These are phyloP conservation scores for Arthrocladium fulminans DNA, from an alignment of 2,329 filamentous ascomycete species.

Conservation along the genomic window DNA sequence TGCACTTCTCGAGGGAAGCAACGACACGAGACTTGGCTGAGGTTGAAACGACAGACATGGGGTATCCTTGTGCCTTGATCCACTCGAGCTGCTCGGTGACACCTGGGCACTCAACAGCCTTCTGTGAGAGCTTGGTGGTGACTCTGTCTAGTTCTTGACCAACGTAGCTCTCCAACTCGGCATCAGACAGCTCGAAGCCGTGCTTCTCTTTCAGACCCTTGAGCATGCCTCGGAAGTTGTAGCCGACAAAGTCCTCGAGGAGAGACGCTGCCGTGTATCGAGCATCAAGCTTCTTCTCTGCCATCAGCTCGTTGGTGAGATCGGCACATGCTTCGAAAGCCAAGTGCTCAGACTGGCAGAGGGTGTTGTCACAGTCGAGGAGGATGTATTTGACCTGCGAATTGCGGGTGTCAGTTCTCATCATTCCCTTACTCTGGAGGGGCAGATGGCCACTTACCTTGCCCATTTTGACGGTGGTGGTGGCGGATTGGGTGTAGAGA, in stretches of 20 bases:
- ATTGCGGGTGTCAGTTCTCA: too few species aligned
- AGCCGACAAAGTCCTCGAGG: slow-evolving; percentile 81
- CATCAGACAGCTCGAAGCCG: slow-evolving; percentile 59
- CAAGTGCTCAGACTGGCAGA: slow-evolving; percentile 82
- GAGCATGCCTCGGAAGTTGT: slow-evolving; percentile 82
- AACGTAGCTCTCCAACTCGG: slow-evolving; percentile 70
- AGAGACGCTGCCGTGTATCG: slow-evolving; percentile 73
- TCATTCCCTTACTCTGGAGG: not conserved
- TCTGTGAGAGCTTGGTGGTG: slow-evolving; percentile 66
- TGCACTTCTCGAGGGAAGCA: slow-evolving; percentile 72
- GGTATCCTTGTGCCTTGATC: slow-evolving; percentile 56
- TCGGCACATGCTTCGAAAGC: slow-evolving; percentile 90
- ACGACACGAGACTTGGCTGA: slow-evolving; percentile 71
- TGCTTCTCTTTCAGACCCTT: slow-evolving; percentile 66
- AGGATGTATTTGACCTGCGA: slow-evolving; percentile 59
- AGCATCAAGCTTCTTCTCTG: slow-evolving; percentile 53
- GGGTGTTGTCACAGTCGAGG: slow-evolving; percentile 77
- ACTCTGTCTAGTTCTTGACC: slow-evolving; percentile 71
- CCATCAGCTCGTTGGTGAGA: slow-evolving; percentile 79
- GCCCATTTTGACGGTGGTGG: slow-evolving; percentile 9
- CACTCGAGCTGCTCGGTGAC: slow-evolving; percentile 60
- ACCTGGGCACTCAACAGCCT: slow-evolving; percentile 60
- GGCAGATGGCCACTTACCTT: slow-evolving; percentile 4
- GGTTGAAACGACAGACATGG: slow-evolving; percentile 71
- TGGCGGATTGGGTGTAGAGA: not conserved